Percentiles rank a stretch among this genome's conserved stretches.
phyloP scores from a whole-genome alignment of 2,329 filamentous ascomycete species.

The Simplicillium aogashimaense region DNA sequence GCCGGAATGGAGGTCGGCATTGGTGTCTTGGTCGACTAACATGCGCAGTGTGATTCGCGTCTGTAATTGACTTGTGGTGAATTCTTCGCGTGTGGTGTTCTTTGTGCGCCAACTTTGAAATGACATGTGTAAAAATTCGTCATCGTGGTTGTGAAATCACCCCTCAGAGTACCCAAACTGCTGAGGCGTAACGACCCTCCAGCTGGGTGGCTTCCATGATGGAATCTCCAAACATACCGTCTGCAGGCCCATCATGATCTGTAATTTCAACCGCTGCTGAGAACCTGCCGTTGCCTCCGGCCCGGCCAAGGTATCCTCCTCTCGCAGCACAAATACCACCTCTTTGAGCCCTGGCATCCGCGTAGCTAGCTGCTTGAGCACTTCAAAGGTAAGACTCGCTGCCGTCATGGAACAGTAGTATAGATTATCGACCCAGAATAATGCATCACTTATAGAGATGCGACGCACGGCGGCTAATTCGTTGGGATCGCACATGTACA shows the following conservation, averaged over 20 bases:
- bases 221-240: constrained; percentile 19
- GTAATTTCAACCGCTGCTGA: constrained; percentile 23
- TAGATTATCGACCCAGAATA: constrained; percentile 26
- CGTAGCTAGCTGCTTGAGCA: constrained; percentile 25
- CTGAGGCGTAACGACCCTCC: constrained; percentile 24
- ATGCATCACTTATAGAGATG: constrained; percentile 33
- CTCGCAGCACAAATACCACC: constrained; percentile 32
- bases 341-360: constrained; percentile 29
- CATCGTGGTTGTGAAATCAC: neutral
- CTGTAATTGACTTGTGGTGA: too few relatives aligned
- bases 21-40: neutral
- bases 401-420: constrained; percentile 26
- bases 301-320: constrained; percentile 17
- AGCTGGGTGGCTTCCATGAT: constrained; percentile 22
- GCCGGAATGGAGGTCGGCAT: neutral
- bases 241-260: constrained; percentile 22
- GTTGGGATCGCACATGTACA: constrained; percentile 28
- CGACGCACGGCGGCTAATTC: constrained; percentile 30
- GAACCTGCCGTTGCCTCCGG: constrained; percentile 6
- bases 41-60: too few relatives aligned
- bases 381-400: constrained; percentile 26
- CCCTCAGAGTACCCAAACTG: neutral
- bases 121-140: too few relatives aligned
- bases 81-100: too few relatives aligned
- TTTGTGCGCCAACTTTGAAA: too few relatives aligned